Base-by-base conservation (phyloP, 2,329 filamentous ascomycete species). In the Penicillium sp. region DNA sequence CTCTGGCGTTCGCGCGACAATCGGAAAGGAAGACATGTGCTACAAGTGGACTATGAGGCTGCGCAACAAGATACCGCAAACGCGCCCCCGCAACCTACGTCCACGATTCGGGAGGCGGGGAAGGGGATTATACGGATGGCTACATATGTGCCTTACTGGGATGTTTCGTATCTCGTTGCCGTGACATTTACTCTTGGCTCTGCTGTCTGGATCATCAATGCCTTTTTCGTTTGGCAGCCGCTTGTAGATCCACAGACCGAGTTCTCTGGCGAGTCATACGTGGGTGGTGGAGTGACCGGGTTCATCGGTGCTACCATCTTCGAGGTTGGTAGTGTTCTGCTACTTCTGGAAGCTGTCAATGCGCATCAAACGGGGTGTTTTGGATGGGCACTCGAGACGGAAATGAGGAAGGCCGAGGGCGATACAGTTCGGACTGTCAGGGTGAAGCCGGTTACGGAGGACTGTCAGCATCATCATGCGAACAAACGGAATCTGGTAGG, bases 281-380 rank as follows among this genome's bases (percentile, higher is more conserved):
- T 76, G 60, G 87, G 77, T 0, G 86, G 84, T 3, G 88, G 86
- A 1, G 78, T 88, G 22, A 85, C 83, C 0, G 86, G 84, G 0
- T 85, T 88, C 63, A 79, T 90, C n/a, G 87, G 87, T 4, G 86
- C 86, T 0, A 87, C 85, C 0, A 74, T 90, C 7, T 90, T 90
- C 68, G 85, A 87, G 62, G 53, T 87, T 4, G 87, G 86, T 0
- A 85, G 84, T 35, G 66, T 89, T 1, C 70, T 90, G 1, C 76
- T 90, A 26, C 77, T 90, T 71, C 74, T 88, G 1, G 87, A 90
- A 70, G 87, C 87, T 3, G 78, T 89, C n/a, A 90, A 90, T 67
- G 84, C 86, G 65, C 85, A 88, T 63, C 77, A 82, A 13, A 75
- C 81, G 0, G 84, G 82, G 13, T 90, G 87, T 68, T 90, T 90